Conservation (phyloP, 345 rosid genomes). For the Rhizophora apiculata region DNA sequence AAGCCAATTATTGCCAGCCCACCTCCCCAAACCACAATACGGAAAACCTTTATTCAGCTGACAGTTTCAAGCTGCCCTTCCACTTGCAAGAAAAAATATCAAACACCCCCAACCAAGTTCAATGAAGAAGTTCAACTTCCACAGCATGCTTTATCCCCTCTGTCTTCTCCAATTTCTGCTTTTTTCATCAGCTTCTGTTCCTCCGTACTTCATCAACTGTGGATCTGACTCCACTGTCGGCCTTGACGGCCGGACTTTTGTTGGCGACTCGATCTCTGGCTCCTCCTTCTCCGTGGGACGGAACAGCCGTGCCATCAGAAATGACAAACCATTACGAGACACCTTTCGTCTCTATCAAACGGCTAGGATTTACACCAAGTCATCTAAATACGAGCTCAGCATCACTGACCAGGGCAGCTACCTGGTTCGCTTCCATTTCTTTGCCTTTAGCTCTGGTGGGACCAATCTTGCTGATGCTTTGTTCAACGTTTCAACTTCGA, state of each 20-base stretch:
- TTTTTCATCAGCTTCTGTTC: conserved; percentile 4
- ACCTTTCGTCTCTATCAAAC: conserved; percentile 35
- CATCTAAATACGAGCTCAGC: conserved; percentile 33
- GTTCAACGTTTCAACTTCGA: conserved; percentile 37
- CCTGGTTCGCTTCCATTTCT: conserved; percentile 50
- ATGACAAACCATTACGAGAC: conserved; percentile 1
- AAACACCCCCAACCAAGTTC: background rate
- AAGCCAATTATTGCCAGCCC: background rate
- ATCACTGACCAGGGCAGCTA: conserved; percentile 27
- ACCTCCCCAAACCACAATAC: background rate
- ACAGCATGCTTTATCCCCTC: background rate
- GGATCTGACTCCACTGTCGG: conserved; percentile 19
- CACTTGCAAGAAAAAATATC: no score
- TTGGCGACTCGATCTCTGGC: conserved; percentile 14
- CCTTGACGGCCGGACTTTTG: conserved; percentile 13
- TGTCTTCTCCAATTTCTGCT: conserved; percentile 14
- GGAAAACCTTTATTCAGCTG: no score
- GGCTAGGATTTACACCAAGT: conserved; percentile 40
- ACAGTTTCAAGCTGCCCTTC: no score
- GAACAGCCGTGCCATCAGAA: conserved; percentile 1
- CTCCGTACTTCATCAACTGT: conserved; percentile 28
- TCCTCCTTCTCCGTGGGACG: conserved; percentile 2
- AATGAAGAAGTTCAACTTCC: conserved; percentile 3
- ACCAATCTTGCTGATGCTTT: conserved; percentile 31
- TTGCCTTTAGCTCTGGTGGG: conserved; percentile 14